These are phyloP conservation scores for Tolypocladium amazonense DNA, from an alignment of 2,329 filamentous ascomycete genomes.

Conservation along the genomic window DNA sequence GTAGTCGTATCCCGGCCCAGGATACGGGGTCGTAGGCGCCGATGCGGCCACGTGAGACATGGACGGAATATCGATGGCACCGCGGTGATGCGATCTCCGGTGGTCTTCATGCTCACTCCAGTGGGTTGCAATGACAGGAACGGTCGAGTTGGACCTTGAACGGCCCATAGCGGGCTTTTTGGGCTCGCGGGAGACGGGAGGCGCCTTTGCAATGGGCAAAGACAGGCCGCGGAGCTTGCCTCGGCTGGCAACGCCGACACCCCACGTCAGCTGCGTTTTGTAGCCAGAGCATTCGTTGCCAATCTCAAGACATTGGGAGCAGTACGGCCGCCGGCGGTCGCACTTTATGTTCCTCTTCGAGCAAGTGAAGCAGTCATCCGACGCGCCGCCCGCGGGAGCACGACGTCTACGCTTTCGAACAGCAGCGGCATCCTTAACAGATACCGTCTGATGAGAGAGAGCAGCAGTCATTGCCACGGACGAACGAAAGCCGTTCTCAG, in stretches of 20 bases:
- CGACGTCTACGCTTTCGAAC: slow-evolving; percentile 70
- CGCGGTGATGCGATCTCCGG: slow-evolving; percentile 15
- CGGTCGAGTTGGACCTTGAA: slow-evolving; percentile 33
- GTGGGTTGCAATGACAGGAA: slow-evolving; percentile 16
- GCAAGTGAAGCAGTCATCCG: slow-evolving; percentile 93
- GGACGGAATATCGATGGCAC: slow-evolving; percentile 25
- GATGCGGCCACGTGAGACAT: slow-evolving; percentile 24
- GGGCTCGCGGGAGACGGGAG: slow-evolving; percentile 37
- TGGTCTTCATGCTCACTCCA: slow-evolving; percentile 22
- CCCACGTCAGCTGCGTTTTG: slow-evolving; percentile 95
- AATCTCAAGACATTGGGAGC: slow-evolving; percentile 83
- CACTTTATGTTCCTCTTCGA: slow-evolving; percentile 74
- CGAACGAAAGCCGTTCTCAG: not conserved
- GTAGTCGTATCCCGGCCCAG: slow-evolving; percentile 32
- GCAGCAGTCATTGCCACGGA: slow-evolving; percentile 35
- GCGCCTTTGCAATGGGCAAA: slow-evolving; percentile 54
- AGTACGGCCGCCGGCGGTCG: slow-evolving; percentile 87
- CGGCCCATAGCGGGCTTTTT: slow-evolving; percentile 37
- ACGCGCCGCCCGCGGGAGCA: slow-evolving; percentile 77
- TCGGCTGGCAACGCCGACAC: slow-evolving; percentile 86
- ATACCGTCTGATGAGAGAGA: slow-evolving; percentile 29
- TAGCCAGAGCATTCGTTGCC: slow-evolving; percentile 93
- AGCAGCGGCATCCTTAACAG: slow-evolving; percentile 40
- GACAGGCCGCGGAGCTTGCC: slow-evolving; percentile 89
- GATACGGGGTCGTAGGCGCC: slow-evolving; percentile 31